Evolutionary conservation across 805 yeast species (phyloP), one percentile per base, ranked within the genome.

Genomic region (Vanderwaltozyma yarrowii): DNA sequence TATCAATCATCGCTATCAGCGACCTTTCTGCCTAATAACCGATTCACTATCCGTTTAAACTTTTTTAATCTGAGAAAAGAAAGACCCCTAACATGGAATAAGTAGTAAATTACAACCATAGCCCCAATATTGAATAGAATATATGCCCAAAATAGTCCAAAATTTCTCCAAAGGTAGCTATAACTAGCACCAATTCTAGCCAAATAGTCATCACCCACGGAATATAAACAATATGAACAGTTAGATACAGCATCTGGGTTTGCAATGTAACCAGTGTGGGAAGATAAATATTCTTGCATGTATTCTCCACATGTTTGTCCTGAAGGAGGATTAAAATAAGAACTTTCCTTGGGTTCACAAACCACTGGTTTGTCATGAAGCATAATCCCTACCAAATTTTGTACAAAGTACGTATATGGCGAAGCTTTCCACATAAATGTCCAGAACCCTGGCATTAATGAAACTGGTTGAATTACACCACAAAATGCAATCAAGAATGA

Each of bases 191-290:
- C 48, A 16, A 66, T 46, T 25, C 35, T 35, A 1, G 33, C 54
- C 60, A 82, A 67, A 53, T 63, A 82, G 0, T 58, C 65, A 54
- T 81, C 71, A 7, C 88, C 79, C 10, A 57, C 52, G 4, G 59
- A 45, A 43, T 71, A 61, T n/a, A 68, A 47, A 60, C 92, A 82
- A 62, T 60, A 77, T 2, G 60, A 47, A 57, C 89, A 82, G n/a
- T 45, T 36, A 1, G 59, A 47, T 11, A 80, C 70, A 5, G 74
- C 63, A n/a, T 43, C 38, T 13, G 47, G 46, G 33, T 54, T 43
- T 7, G 35, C 17, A 14, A 57, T 39, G 28, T 55, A 55, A 14
- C 60, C 60, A 20, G 50, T 44, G n/a, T 44, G 41, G 4, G 6
- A 15, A 3, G 37, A 31, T n/a, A 55, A 36, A 33, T 44, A 53